Conservation (phyloP, 2,329 filamentous ascomycete genomes). For the Alternaria burnsii region DNA sequence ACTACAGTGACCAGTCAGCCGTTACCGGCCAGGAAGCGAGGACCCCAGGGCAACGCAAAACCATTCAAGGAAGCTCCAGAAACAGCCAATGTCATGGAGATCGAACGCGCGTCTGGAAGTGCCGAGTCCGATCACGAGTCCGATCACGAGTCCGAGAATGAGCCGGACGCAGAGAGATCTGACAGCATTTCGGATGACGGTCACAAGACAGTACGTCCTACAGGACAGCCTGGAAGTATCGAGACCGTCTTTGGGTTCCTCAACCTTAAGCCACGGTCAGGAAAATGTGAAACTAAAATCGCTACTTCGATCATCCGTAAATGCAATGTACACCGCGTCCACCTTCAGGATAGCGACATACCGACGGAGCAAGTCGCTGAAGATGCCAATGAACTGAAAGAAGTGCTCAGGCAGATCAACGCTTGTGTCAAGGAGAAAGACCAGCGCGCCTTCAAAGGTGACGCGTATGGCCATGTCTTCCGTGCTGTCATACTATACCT, state of each 20-base stretch:
- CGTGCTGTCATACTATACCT: slow-evolving; percentile 27
- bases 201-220: not conserved
- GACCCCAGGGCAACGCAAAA: not conserved
- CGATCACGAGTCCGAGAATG: not conserved
- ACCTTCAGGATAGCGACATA: slow-evolving; percentile 12
- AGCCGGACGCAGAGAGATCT: slow-evolving; percentile 3
- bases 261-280: slow-evolving; percentile 23
- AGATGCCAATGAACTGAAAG: slow-evolving; percentile 14
- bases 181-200: slow-evolving; percentile 9
- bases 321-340: slow-evolving; percentile 17
- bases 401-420: slow-evolving; percentile 14
- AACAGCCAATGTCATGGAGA: not conserved
- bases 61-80: not conserved
- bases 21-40: not conserved
- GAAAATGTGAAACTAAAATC: slow-evolving; percentile 27
- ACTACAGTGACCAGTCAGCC: not conserved
- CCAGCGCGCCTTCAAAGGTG: slow-evolving; percentile 31
- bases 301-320: slow-evolving; percentile 20
- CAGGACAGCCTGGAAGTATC: slow-evolving; percentile 12
- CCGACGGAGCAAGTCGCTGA: slow-evolving; percentile 19
- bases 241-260: slow-evolving; percentile 35
- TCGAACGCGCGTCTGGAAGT: not conserved
- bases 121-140: not conserved
- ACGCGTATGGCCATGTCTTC: slow-evolving; percentile 41
- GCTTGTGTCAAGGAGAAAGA: slow-evolving; percentile 6